Evolutionary conservation across 2,329 filamentous ascomycete species (phyloP).

Genomic region (Penicillium decumbens): DNA sequence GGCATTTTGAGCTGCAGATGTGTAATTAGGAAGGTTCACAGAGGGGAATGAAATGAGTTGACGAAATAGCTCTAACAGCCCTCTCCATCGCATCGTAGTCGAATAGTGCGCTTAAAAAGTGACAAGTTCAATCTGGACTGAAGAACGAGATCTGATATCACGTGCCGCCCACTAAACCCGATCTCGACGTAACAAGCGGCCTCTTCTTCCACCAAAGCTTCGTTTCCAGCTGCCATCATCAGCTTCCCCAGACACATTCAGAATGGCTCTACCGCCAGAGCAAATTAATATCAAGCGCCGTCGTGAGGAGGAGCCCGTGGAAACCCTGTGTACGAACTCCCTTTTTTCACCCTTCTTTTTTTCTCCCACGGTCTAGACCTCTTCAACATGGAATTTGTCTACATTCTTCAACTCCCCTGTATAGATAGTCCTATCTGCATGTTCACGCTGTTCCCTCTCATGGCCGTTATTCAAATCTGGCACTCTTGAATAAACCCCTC

Average conservation of each 20-base stretch:
- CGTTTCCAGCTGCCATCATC: slow-evolving; percentile 4
- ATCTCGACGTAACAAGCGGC: not conserved
- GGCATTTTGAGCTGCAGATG: slow-evolving; percentile 10
- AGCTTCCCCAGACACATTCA: not conserved
- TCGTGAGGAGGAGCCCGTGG: slow-evolving; percentile 54
- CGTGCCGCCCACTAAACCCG: slow-evolving; percentile 3
- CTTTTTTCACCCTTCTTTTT: slow-evolving; percentile 6
- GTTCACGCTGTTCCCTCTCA: not conserved
- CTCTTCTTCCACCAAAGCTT: slow-evolving; percentile 3
- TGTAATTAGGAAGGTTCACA: slow-evolving; percentile 20
- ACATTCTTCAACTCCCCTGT: slow-evolving; percentile 5
- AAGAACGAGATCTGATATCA: not conserved
- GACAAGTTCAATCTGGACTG: too few relatives aligned
- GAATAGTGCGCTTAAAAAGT: too few relatives aligned
- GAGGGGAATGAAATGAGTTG: slow-evolving; percentile 19
- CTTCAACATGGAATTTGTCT: slow-evolving; percentile 6
- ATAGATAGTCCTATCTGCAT: not conserved
- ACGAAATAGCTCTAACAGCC: slow-evolving; percentile 9
- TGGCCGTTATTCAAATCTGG: not conserved
- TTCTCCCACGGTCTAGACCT: slow-evolving; percentile 15
- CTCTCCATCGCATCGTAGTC: not conserved
- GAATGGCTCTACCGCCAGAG: slow-evolving; percentile 47
- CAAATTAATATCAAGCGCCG: slow-evolving; percentile 54
- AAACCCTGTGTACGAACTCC: slow-evolving; percentile 46
- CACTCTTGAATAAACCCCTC: not conserved